These are phyloP conservation scores for Zizania palustris DNA, from an alignment of 202 grass and related monocot species.

Conservation along the genomic window DNA sequence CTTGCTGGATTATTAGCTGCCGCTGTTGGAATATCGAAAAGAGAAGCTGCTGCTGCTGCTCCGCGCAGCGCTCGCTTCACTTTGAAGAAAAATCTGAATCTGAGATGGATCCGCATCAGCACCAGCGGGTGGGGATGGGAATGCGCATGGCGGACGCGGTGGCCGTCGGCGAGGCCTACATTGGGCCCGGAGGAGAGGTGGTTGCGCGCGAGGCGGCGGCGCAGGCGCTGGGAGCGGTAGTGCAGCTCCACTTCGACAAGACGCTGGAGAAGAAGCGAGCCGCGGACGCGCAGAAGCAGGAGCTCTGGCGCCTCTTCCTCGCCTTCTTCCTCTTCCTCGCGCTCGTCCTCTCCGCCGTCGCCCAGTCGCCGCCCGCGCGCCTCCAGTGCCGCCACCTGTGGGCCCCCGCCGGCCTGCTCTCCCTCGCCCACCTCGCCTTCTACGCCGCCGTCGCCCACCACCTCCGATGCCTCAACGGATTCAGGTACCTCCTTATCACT, in stretches of 20 bases:
- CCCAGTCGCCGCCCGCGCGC: conserved; percentile 43
- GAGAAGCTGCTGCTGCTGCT: too few species aligned
- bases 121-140: conserved; percentile 17
- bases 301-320: conserved; percentile 91
- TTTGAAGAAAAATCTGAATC: neutral
- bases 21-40: too few species aligned
- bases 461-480: conserved; percentile 99
- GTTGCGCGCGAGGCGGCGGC: conserved; percentile 65
- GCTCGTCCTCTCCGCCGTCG: conserved; percentile 58
- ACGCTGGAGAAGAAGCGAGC: conserved; percentile 91
- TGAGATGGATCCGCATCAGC: conserved; percentile 41
- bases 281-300: conserved; percentile 91
- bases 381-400: conserved; percentile 93
- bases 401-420: conserved; percentile 81
- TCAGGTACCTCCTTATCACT: conserved; percentile 1
- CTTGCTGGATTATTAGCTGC: too few species aligned
- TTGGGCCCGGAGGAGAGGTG: conserved; percentile 31
- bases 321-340: conserved; percentile 88
- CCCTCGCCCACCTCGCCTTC: conserved; percentile 85
- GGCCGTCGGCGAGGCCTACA: conserved; percentile 44
- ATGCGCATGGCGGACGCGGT: neutral
- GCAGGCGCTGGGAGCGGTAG: conserved; percentile 69
- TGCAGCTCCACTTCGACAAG: conserved; percentile 99
- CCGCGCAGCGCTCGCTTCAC: too few species aligned
- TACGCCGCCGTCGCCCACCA: conserved; percentile 96